A percentile compares a stretch with the other conserved stretches of the same genome.
Evolutionary conservation across 306 rosid genomes (phyloP).

Genomic region (Mucuna pruriens): DNA sequence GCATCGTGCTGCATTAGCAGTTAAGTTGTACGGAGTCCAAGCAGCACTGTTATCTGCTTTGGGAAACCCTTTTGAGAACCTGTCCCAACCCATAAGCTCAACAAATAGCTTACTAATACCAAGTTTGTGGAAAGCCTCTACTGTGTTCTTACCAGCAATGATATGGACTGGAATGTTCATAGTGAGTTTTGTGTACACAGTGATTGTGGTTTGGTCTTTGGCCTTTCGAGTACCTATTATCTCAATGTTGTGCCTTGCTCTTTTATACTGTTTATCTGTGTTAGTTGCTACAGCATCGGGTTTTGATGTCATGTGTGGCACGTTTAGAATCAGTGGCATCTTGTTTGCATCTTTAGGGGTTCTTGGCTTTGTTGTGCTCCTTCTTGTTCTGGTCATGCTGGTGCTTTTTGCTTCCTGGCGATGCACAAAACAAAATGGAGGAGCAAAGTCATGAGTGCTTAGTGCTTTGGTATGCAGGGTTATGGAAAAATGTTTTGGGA

Average conservation of each 20-base stretch:
- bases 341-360: slow-evolving; percentile 42
- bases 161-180: slow-evolving; percentile 45
- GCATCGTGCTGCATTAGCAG: slow-evolving; percentile 22
- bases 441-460: not conserved
- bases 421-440: not conserved
- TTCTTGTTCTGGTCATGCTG: slow-evolving; percentile 27
- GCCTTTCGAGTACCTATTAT: slow-evolving; percentile 29
- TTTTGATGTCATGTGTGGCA: slow-evolving; percentile 26
- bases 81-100: slow-evolving; percentile 28
- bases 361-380: slow-evolving; percentile 31
- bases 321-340: slow-evolving; percentile 35
- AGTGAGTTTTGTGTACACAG: slow-evolving; percentile 26
- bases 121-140: slow-evolving; percentile 25
- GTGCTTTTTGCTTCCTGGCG: slow-evolving; percentile 30
- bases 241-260: slow-evolving; percentile 34
- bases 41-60: slow-evolving; percentile 28
- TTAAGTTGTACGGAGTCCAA: slow-evolving; percentile 38
- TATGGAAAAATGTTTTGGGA: not conserved
- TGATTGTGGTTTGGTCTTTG: slow-evolving; percentile 41
- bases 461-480: not conserved
- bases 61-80: slow-evolving; percentile 32
- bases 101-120: not conserved
- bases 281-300: slow-evolving; percentile 32
- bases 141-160: slow-evolving; percentile 33
- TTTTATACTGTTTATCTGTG: slow-evolving; percentile 31